Evolutionary conservation across 805 yeast genomes (phyloP).

Genomic region (Ogataea henricii): DNA sequence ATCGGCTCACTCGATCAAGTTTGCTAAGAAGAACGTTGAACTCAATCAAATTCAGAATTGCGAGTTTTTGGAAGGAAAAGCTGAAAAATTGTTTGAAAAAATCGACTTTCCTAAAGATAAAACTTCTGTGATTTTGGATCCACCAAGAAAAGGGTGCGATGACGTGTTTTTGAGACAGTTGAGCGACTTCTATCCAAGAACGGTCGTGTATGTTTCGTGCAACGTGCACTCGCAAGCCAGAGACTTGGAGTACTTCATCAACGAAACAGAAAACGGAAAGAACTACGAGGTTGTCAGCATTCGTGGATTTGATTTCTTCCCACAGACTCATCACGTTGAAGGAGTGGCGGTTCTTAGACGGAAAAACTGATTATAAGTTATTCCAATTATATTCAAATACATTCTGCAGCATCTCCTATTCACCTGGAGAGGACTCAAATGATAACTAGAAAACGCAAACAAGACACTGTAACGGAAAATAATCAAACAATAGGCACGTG

Average conservation of each 20-base stretch:
- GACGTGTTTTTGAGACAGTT: slow-evolving; percentile 83
- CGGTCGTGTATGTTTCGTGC: slow-evolving; percentile 93
- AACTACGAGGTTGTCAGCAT: slow-evolving; percentile 75
- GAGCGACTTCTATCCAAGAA: slow-evolving; percentile 78
- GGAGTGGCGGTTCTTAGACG: slow-evolving; percentile 48
- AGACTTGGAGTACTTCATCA: slow-evolving; percentile 81
- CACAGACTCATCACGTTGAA: slow-evolving; percentile 62
- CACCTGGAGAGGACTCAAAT: not conserved
- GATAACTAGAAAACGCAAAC: not conserved
- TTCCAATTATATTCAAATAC: slow-evolving; percentile 2
- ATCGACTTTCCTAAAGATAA: slow-evolving; percentile 72
- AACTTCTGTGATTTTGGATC: slow-evolving; percentile 92
- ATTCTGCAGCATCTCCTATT: not conserved
- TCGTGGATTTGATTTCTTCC: slow-evolving; percentile 93
- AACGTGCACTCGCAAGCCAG: slow-evolving; percentile 98
- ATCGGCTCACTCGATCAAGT: slow-evolving; percentile 84
- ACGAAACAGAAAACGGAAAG: slow-evolving; percentile 60
- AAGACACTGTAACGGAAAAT: not conserved
- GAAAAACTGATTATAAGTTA: slow-evolving; percentile 6
- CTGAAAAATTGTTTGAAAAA: slow-evolving; percentile 81
- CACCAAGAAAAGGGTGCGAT: slow-evolving; percentile 97
- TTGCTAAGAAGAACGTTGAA: slow-evolving; percentile 81
- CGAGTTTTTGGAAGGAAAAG: slow-evolving; percentile 85
- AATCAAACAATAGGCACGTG: slow-evolving; percentile 5
- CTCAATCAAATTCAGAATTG: slow-evolving; percentile 77